Conservation (phyloP, 225 moss, liverwort and hornwort genomes). For the Physcomitrium patens region DNA sequence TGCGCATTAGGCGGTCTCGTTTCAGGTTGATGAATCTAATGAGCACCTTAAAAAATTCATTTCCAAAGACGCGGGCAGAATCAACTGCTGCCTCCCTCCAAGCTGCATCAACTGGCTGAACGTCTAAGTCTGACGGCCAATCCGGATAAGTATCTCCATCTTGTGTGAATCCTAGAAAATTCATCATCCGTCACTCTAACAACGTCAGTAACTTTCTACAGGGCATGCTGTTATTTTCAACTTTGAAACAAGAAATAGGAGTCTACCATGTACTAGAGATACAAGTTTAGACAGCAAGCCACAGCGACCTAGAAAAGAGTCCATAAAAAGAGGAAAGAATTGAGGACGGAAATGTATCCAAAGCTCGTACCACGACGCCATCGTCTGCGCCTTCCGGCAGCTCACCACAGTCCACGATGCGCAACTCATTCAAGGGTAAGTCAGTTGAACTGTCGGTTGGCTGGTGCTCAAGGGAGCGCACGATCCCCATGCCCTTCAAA, state of each 20-base stretch:
- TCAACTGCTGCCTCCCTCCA: constrained; percentile 72
- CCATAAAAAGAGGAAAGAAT: neutral
- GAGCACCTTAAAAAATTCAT: constrained; percentile 63
- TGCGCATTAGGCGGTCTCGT: neutral
- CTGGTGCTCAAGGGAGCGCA: constrained; percentile 69
- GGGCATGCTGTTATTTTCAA: neutral
- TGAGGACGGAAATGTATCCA: neutral
- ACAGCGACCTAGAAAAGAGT: neutral
- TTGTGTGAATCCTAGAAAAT: constrained; percentile 54
- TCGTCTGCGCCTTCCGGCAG: constrained; percentile 60
- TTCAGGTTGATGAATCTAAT: neutral
- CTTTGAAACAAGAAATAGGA: neutral
- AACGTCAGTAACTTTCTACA: neutral
- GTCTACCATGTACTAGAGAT: neutral
- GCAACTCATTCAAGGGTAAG: constrained; percentile 55
- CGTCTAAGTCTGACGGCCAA: constrained; percentile 67
- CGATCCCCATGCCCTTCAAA: constrained; percentile 69
- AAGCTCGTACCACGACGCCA: constrained; percentile 53
- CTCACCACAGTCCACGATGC: constrained; percentile 66
- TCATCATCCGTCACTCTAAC: neutral
- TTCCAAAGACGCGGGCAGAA: constrained; percentile 63
- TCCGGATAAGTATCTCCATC: constrained; percentile 75
- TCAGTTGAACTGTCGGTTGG: constrained; percentile 43
- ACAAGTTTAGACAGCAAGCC: neutral
- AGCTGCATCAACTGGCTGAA: constrained; percentile 58